Evolutionary conservation across 805 yeast species (phyloP), one percentile per base, ranked within the genome.

Genomic region (Candida loeiensis): DNA sequence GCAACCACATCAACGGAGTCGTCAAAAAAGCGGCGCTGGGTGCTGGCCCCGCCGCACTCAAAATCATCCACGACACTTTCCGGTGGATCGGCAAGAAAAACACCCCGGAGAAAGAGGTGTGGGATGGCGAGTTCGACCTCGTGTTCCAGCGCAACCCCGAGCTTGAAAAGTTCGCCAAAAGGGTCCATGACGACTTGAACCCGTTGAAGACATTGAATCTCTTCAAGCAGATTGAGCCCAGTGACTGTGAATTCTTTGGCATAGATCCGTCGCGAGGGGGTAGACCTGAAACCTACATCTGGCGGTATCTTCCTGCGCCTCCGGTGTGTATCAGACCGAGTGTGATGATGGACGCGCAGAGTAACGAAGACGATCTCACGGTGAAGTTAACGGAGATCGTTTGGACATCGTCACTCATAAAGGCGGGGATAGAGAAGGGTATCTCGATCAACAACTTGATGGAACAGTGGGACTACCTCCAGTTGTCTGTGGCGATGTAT

Each of bases 381-480:
- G 96, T 90, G 22, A 93, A 93, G 58, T 70, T 93, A 43, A 88
- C 98, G 0, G 99, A 93, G 64, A 87, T 93, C 46, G 98, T 90
- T 19, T 91, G 95, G 95, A 88, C 96, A 1, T 83, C 93, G n/a
- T 83, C 95, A 4, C 73, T 90, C 66, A 93, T 93, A 53, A 77
- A 88, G 49, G 95, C 96, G 0, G 99, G 97, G 45, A 79, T 93
- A 38, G 95, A 90, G 47, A 91, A 89, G 58, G 99, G 99, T 44
- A 86, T 91, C 46, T 80, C 96, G 12, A 82, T 95, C 55, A 86
- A 88, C 48, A 87, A 87, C 54, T 73, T 93, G 64, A 90, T 93
- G 96, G 98, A 91, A 56, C 99, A 93, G 57, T 93, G 99, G 99
- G 99, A 93, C 57, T 93, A 87, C 58, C 66, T 93, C 49, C 99